Percentiles rank a stretch among this genome's conserved stretches.
phyloP scores from a whole-genome alignment of 2,329 filamentous ascomycete species.

The Fusarium sp. region DNA sequence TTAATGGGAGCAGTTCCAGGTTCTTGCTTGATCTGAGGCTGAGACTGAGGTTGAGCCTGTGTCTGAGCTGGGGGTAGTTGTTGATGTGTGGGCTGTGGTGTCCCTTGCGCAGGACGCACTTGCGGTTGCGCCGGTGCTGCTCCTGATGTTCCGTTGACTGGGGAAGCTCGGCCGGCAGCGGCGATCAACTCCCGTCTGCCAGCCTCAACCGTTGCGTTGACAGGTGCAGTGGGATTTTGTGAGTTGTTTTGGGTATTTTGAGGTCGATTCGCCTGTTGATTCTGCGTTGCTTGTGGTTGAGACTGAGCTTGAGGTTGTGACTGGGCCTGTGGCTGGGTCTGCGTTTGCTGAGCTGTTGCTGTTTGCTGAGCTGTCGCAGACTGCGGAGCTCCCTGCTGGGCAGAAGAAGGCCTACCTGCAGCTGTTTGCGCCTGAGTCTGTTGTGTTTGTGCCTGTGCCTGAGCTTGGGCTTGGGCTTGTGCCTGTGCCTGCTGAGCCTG shows the following conservation, averaged over 20 bases:
- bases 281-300: constrained; percentile 33
- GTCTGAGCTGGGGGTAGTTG: constrained; percentile 32
- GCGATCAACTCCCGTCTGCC: constrained; percentile 53
- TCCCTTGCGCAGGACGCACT: constrained; percentile 41
- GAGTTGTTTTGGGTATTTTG: constrained; percentile 44
- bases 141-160: constrained; percentile 43
- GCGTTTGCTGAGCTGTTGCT: constrained; percentile 25
- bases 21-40: constrained; percentile 48
- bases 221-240: constrained; percentile 51
- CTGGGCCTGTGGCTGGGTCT: constrained; percentile 30
- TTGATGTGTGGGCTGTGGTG: constrained; percentile 40
- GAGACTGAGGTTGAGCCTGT: constrained; percentile 37
- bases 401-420: constrained; percentile 29
- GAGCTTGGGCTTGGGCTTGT: constrained; percentile 32
- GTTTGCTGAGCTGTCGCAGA: constrained; percentile 33
- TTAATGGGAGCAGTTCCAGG: constrained; percentile 58
- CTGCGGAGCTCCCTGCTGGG: constrained; percentile 39
- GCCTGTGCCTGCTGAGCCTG: constrained; percentile 39
- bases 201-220: constrained; percentile 56
- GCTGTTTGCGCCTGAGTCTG: constrained; percentile 25
- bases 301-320: constrained; percentile 27
- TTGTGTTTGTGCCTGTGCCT: constrained; percentile 27
- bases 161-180: constrained; percentile 43
- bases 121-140: constrained; percentile 42
- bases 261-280: constrained; percentile 30